These are phyloP conservation scores for Phyllosticta ampelicida DNA, from an alignment of 2,329 filamentous ascomycete genomes.

Conservation along the genomic window DNA sequence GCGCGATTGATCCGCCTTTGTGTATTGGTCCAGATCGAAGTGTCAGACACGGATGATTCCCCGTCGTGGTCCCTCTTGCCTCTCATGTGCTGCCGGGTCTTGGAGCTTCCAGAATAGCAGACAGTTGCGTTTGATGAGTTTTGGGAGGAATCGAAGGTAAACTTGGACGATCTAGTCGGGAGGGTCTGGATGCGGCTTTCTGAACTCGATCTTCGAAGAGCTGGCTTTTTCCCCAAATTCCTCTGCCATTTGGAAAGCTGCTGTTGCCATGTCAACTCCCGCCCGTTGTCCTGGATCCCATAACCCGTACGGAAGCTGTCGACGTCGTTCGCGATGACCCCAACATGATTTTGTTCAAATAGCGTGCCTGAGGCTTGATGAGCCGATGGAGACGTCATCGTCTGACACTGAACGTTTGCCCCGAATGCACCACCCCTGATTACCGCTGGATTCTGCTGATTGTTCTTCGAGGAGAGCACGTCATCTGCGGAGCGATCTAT, in stretches of 20 bases:
- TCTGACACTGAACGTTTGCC: too few relatives aligned
- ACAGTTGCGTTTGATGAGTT: not conserved
- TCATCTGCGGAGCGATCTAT: not conserved
- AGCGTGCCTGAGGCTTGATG: too few relatives aligned
- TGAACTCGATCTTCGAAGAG: not conserved
- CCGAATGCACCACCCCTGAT: too few relatives aligned
- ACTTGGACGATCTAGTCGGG: not conserved
- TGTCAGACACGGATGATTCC: too few relatives aligned
- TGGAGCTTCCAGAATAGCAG: not conserved
- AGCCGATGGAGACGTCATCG: too few relatives aligned
- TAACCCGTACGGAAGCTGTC: not conserved
- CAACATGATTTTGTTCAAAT: not conserved
- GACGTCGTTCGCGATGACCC: not conserved
- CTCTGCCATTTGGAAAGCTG: not conserved
- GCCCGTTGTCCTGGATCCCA: not conserved
- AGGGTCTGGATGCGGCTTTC: not conserved
- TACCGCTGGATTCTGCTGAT: not conserved
- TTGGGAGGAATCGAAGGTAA: not conserved
- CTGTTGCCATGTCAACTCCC: not conserved
- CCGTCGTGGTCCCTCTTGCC: not conserved
- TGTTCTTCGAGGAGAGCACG: not conserved
- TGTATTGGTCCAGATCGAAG: not conserved
- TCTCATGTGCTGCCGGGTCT: not conserved
- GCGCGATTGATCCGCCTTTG: not conserved
- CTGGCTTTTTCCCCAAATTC: not conserved